phyloP scores from a whole-genome alignment of 345 rosid genomes.

The Turnera subulata region DNA sequence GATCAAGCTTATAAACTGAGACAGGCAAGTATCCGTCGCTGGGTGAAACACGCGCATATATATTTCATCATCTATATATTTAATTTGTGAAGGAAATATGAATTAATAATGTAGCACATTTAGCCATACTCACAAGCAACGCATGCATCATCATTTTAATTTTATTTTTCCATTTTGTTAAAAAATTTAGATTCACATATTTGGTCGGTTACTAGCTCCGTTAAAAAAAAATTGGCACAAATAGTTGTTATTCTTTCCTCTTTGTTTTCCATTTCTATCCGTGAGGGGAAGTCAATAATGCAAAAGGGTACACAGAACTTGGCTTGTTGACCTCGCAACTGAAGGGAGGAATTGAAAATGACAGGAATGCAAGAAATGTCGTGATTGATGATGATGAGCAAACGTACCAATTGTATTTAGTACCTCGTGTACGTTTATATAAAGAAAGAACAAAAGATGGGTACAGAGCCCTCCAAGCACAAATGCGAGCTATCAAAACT shows the following conservation, averaged over 20 bases:
- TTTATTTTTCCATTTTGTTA: no score
- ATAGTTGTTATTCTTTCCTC: no score
- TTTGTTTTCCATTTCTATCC: not conserved
- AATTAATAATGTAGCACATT: not conserved
- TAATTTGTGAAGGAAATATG: no score
- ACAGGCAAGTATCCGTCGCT: no score
- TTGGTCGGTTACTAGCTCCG: constrained; percentile 1
- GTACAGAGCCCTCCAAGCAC: no score
- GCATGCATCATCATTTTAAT: not conserved
- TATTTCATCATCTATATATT: no score
- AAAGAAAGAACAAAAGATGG: not conserved
- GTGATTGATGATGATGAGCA: constrained; percentile 7
- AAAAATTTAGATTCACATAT: not conserved
- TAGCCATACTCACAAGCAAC: constrained; percentile 17
- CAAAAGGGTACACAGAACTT: not conserved
- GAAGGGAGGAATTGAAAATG: not conserved
- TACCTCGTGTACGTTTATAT: not conserved
- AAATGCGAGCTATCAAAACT: no score
- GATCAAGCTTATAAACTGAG: no score
- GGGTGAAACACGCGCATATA: no score
- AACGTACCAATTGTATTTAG: not conserved
- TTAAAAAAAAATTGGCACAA: not conserved
- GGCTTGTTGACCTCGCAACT: constrained; percentile 10
- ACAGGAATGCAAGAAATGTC: not conserved
- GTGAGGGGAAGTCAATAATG: not conserved